Percentiles rank a stretch among this genome's conserved stretches.
Conservation (phyloP, 2,329 filamentous ascomycete species). For the Alternaria viburni region DNA sequence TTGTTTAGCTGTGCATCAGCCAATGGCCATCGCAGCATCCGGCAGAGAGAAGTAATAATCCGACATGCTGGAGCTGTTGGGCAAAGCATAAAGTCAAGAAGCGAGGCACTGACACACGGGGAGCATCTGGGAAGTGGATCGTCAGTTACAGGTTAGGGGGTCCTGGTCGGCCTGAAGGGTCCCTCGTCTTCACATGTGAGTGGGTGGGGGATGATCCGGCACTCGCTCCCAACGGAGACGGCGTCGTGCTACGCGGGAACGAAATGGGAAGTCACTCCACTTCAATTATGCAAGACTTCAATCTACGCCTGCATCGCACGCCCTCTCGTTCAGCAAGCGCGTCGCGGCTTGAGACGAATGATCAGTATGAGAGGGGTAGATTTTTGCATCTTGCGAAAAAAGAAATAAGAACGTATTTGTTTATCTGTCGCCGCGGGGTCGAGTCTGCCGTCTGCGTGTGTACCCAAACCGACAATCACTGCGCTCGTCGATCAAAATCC, state of each 20-base stretch:
- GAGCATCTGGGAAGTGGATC: slow-evolving; percentile 5
- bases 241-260: neutral
- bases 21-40: neutral
- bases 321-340: neutral
- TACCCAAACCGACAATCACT: neutral
- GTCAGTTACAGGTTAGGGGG: neutral
- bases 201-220: neutral
- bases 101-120: slow-evolving; percentile 2
- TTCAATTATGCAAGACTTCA: neutral
- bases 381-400: neutral
- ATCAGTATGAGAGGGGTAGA: neutral
- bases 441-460: neutral
- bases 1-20: neutral
- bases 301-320: neutral
- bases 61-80: slow-evolving; percentile 1
- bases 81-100: slow-evolving; percentile 1
- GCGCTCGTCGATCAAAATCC: neutral
- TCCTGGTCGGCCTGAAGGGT: neutral
- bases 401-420: neutral
- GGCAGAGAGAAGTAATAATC: neutral
- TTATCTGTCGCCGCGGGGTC: neutral
- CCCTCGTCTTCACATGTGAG: neutral
- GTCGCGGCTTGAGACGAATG: neutral
- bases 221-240: neutral
- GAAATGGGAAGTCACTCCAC: slow-evolving; percentile 9